Base-by-base conservation (phyloP, 192 early-diverging fungal species). In the Oehlia diaphana region DNA sequence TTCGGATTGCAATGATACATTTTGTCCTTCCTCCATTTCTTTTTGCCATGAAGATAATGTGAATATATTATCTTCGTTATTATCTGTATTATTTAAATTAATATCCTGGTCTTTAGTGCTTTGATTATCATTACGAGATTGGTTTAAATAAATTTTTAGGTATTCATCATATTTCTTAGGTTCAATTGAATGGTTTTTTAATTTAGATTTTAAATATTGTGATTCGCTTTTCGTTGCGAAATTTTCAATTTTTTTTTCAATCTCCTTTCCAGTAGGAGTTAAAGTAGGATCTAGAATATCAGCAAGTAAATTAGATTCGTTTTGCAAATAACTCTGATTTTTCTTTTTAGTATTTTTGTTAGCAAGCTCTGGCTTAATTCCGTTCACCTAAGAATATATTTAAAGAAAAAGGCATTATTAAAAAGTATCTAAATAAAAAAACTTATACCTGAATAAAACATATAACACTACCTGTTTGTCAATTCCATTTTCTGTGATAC, bases 401-500 rank as follows among this genome's bases (percentile, higher is more conserved):
- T 53, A 0, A 16, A 53, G 3, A 4, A 14, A 21, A 14, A 58
- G 1, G 21, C 19, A 58, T 58, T 58, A 58, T 19, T 58, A 21
- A 6, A 58, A 58, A 21, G 53, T 19, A 58, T 21, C 16, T 21
- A 7, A 58, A 19, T 19, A 19, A 58, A 58, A n/a, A 58, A 58
- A 19, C 16, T 58, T 58, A 58, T 58, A 19, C 53, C 0, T 9
- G 7, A 39, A 21, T 10, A 21, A 31, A 21, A 70, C 47, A 42
- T n/a, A 12, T 12, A 13, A 1, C 10, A 12, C 2, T 16, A 44
- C 68, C n/a, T n/a, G 33, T 70, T 44, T n/a, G 1, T n/a, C 16
- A 70, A 70, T 44, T 42, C 68, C 68, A 47, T 44, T 44, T 68
- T 33, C 33, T n/a, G 21, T 70, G 39, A 44, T 70, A 42, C 39